Percentiles rank a stretch among this genome's conserved stretches.
Evolutionary conservation across 2,329 filamentous ascomycete genomes (phyloP).

Genomic region (Pseudocercospora vitis): DNA sequence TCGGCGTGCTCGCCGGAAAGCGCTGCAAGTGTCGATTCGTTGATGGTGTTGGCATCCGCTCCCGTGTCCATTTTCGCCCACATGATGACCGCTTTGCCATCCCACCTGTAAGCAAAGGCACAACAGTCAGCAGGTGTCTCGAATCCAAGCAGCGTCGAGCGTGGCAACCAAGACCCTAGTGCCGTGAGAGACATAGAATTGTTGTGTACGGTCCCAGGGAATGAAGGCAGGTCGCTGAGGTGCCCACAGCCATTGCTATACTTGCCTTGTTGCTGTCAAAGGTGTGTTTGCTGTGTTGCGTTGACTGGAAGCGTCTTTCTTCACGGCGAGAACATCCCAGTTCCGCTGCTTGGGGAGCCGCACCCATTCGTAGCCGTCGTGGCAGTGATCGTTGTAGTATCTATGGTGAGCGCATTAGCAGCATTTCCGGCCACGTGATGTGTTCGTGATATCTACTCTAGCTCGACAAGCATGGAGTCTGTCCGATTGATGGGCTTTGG

Average conservation of each 20-base stretch:
- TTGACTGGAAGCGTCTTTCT: conserved; percentile 8
- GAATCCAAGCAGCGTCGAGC: too few species aligned
- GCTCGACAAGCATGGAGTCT: not conserved
- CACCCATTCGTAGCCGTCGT: conserved; percentile 24
- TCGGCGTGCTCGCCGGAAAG: conserved; percentile 12
- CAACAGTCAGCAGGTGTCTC: too few species aligned
- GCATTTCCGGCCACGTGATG: not conserved
- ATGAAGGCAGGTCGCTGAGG: too few species aligned
- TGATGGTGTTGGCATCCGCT: conserved; percentile 27
- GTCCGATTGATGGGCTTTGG: not conserved
- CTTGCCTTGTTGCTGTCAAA: conserved; percentile 20
- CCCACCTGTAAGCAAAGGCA: too few species aligned
- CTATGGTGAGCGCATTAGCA: not conserved
- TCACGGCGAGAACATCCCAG: conserved; percentile 21
- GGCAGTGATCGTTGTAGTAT: conserved; percentile 20
- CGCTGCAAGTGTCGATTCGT: conserved; percentile 17
- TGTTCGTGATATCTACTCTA: not conserved
- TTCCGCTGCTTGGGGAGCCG: conserved; percentile 22
- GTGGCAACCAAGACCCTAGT: too few species aligned
- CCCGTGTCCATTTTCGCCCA: conserved; percentile 31
- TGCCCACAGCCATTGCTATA: too few species aligned
- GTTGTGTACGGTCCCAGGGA: too few species aligned
- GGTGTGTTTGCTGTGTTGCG: conserved; percentile 26
- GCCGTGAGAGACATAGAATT: too few species aligned
- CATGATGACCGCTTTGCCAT: conserved; percentile 22